phyloP scores from a whole-genome alignment of 352 stramenopile genomes.

The Stephanocyclus meneghinianus region DNA sequence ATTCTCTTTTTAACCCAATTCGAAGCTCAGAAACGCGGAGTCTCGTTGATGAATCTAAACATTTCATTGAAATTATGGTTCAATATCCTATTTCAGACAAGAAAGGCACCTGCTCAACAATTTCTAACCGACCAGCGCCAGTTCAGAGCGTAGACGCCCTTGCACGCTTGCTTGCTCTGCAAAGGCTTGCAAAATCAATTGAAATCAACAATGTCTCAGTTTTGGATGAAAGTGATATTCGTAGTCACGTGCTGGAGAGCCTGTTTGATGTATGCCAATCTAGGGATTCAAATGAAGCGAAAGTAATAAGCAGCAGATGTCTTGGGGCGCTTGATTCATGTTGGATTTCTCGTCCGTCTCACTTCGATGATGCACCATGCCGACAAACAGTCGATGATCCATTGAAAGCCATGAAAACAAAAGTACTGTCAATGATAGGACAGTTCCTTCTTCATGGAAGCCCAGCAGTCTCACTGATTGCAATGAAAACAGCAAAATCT shows the following conservation, averaged over 20 bases:
- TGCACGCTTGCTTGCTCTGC: conserved; percentile 48
- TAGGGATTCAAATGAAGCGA: conserved; percentile 55
- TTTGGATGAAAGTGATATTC: conserved; percentile 11
- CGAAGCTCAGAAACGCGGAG: not conserved
- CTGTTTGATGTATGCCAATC: conserved; percentile 54
- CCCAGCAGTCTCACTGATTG: conserved; percentile 60
- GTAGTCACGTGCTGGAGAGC: conserved; percentile 19
- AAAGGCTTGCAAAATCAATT: conserved; percentile 39
- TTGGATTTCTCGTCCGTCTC: not conserved
- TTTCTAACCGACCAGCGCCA: not conserved
- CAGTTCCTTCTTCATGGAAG: conserved; percentile 59
- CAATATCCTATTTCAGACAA: conserved; percentile 54
- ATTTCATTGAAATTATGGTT: conserved; percentile 55
- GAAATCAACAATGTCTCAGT: not conserved
- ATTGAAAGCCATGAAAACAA: conserved; percentile 52
- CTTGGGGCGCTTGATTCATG: conserved; percentile 36
- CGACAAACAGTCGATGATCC: conserved; percentile 13
- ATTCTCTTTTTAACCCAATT: conserved; percentile 49
- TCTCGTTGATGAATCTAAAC: conserved; percentile 27
- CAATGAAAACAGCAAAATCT: conserved; percentile 69
- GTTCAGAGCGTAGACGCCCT: conserved; percentile 28
- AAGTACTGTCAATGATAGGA: conserved; percentile 65
- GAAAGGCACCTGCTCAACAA: not conserved
- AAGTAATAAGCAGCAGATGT: conserved; percentile 52
- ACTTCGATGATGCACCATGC: not conserved